A percentile compares a stretch with the other conserved stretches of the same genome.
Evolutionary conservation across 306 rosid species (phyloP).

Genomic region (Styphnolobium japonicum): DNA sequence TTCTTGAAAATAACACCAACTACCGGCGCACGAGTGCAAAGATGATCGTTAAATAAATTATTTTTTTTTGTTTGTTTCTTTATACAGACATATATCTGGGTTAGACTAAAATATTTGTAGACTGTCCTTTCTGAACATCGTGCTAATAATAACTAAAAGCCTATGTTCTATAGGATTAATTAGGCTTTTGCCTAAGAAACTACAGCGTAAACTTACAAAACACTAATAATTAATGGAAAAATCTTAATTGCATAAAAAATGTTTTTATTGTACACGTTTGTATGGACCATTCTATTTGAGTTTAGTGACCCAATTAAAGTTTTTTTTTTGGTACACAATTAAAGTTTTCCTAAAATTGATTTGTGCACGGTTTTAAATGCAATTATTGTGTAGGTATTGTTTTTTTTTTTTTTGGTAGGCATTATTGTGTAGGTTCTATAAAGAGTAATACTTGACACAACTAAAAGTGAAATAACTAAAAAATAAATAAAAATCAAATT

Average conservation of each 20-base stretch:
- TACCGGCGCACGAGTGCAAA: conserved; percentile 38
- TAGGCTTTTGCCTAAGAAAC: conserved; percentile 11
- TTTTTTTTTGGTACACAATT: not conserved
- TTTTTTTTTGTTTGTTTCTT: not conserved
- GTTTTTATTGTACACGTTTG: not conserved
- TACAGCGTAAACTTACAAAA: not conserved
- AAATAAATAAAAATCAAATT: not conserved
- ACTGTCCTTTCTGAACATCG: conserved; percentile 14
- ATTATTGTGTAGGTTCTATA: not conserved
- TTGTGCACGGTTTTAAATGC: conserved; percentile 1
- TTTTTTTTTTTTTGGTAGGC: too few species aligned
- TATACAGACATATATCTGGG: not conserved
- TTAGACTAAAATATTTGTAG: conserved; percentile 22
- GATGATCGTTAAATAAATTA: not conserved
- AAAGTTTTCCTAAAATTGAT: conserved; percentile 15
- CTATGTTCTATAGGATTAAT: conserved; percentile 14
- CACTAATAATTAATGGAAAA: not conserved
- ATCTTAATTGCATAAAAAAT: not conserved
- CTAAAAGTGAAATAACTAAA: not conserved
- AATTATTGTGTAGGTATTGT: not conserved
- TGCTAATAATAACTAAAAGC: conserved; percentile 24
- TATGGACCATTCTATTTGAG: not conserved
- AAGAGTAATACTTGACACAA: not conserved
- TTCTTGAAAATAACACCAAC: conserved; percentile 12
- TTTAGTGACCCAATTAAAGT: not conserved